Evolutionary conservation across 148 eudicot genomes (phyloP), one percentile per base, ranked within the genome.

Genomic region (Diospyros kaki): DNA sequence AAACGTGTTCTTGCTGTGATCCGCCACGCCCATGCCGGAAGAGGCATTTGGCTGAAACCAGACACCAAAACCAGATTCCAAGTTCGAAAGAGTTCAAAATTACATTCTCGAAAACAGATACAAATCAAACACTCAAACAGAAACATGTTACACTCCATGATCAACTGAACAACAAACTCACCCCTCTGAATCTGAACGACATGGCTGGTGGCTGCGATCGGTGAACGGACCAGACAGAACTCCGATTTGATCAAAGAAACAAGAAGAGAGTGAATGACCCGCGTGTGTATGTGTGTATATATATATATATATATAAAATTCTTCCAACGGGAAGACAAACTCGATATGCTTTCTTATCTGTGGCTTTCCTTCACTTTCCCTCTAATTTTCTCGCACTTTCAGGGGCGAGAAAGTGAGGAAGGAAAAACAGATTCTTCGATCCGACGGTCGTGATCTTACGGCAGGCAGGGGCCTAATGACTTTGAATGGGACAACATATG

Each of bases 1-100:
- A 58, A 89, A 89, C 12, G 85, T 74, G 40, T 67, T 69, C 79
- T 80, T 89, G 84, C 88, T 83, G 2, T 87, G 72, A 60, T 87
- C 96, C 28, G 88, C 83, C 41, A 89, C 85, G 38, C 83, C 80
- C 86, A 91, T 74, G 15, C 88, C 96, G 9, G 86, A 85, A 62
- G 86, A 42, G 66, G 91, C 84, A 84, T 83, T 85, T n/a, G 72
- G 79, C 96, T 88, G 88, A 67, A 48, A 75, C 71, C 58, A 71
- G 88, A 67, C 55, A 75, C 71, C 58, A 71, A 44, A 60, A 50
- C 28, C 75, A 60, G 66, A 45, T 13, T 28, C 55, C 28, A 28
- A 28, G 28, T 28, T 28, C 28, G 28, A n/a, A n/a, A n/a, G n/a
- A n/a, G n/a, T 28, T 28, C 28, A 28, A 28, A 28, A 28, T 28